phyloP scores from a whole-genome alignment of 768 basidiomycete genomes.

The Vararia minispora region DNA sequence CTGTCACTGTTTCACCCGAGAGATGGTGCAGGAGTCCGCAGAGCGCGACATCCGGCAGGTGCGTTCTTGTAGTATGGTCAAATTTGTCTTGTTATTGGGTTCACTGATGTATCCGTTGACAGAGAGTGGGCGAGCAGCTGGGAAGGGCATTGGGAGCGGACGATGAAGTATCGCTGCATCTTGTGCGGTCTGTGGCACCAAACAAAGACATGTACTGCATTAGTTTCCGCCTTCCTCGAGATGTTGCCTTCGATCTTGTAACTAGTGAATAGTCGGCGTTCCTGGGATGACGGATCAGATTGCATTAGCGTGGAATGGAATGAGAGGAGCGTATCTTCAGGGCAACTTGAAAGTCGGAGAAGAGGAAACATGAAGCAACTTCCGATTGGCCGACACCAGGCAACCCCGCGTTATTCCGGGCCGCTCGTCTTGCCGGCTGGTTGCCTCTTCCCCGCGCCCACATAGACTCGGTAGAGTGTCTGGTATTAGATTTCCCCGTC shows the following conservation, averaged over 20 bases:
- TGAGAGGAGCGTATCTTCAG: no score
- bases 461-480: no score
- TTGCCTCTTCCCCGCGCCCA: no score
- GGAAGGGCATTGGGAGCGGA: constrained; percentile 41
- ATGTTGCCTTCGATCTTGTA: constrained; percentile 27
- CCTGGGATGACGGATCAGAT: no score
- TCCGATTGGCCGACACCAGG: no score
- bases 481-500: no score
- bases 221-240: constrained; percentile 62
- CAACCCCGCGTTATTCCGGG: no score
- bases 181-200: constrained; percentile 89
- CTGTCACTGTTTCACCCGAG: constrained; percentile 92
- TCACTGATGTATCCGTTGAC: constrained; percentile 14
- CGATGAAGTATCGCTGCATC: constrained; percentile 42
- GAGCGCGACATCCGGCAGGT: constrained; percentile 75
- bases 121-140: constrained; percentile 67
- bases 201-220: constrained; percentile 98
- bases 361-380: no score
- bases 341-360: no score
- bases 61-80: constrained; percentile 18
- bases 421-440: no score
- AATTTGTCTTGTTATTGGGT: constrained; percentile 5
- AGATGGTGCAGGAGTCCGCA: constrained; percentile 56
- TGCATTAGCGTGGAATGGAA: no score
- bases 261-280: no score